These are phyloP conservation scores for Solanum chaucha DNA, from an alignment of 257 asterid species.

Conservation along the genomic window DNA sequence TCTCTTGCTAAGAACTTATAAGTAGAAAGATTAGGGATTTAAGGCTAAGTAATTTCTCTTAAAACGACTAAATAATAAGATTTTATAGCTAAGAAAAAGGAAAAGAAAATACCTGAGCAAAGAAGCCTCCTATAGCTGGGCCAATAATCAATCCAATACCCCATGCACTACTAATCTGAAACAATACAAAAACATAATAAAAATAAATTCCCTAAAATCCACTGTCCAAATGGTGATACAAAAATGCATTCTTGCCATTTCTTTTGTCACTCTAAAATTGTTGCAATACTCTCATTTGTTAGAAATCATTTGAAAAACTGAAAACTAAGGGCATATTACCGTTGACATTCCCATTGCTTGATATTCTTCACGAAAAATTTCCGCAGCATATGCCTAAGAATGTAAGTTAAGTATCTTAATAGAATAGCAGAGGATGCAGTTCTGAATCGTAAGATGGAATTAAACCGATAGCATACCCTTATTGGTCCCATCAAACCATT, in stretches of 20 bases:
- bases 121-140: conserved; percentile 71
- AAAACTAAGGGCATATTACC: conserved; percentile 23
- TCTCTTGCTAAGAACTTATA: not conserved
- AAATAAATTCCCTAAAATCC: conserved; percentile 1
- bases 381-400: conserved; percentile 67
- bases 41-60: not conserved
- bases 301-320: not conserved
- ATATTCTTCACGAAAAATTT: conserved; percentile 54
- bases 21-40: not conserved
- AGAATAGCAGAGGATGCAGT: not conserved
- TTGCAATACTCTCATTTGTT: not conserved
- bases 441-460: not conserved
- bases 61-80: not conserved
- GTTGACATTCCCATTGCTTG: conserved; percentile 56
- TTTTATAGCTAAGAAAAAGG: not conserved
- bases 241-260: not conserved
- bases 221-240: not conserved
- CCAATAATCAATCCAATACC: conserved; percentile 65
- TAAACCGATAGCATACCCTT: conserved; percentile 29
- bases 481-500: conserved; percentile 74
- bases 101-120: conserved; percentile 49
- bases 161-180: conserved; percentile 69
- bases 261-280: not conserved
- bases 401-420: not conserved
- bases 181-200: not conserved